Evolutionary conservation across 208 protist species (phyloP), one percentile per base, ranked within the genome.

Genomic region (Trypanosoma congolense): DNA sequence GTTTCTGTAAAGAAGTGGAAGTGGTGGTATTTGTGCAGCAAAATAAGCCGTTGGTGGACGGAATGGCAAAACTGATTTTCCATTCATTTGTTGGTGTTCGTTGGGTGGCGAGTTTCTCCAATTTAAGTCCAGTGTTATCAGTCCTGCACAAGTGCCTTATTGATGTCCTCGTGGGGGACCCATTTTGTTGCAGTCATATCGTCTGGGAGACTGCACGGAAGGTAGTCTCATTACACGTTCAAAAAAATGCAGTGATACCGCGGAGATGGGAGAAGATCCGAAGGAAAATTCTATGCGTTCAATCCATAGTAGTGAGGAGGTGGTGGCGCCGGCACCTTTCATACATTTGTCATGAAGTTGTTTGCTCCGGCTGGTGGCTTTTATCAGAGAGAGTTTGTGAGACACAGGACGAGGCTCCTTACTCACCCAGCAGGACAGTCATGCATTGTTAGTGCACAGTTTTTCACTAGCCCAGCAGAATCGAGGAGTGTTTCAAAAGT

Each of bases 351-450:
- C 18, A 43, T 18, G 14, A 41, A 12, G 4, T 51, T 65, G 10
- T 65, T 65, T 57, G 25, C 54, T 56, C 24, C 49, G 31, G 31
- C 14, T 1, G 49, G 49, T 16, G 29, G 18, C 1, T 56, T 65
- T 22, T 65, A 49, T 51, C 50, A 45, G 5, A 36, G 58, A 21
- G 58, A 65, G 24, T 30, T 56, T 56, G 28, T 56, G n/a, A 30
- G 41, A 49, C 42, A 56, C 30, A 24, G 58, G 36, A 52, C 28
- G 2, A 18, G 52, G 9, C 49, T 65, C 40, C 14, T 65, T 25
- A 49, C 58, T 35, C 58, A 65, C 29, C 49, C 49, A 38, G 42
- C 58, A 30, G 25, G 29, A 26, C 26, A 56, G 12, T 65, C 50
- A 18, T 44, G 30, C 16, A 51, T 65, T 14, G 51, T 65, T 8